phyloP scores from a whole-genome alignment of 805 yeast genomes.

The Candida gorgasii region DNA sequence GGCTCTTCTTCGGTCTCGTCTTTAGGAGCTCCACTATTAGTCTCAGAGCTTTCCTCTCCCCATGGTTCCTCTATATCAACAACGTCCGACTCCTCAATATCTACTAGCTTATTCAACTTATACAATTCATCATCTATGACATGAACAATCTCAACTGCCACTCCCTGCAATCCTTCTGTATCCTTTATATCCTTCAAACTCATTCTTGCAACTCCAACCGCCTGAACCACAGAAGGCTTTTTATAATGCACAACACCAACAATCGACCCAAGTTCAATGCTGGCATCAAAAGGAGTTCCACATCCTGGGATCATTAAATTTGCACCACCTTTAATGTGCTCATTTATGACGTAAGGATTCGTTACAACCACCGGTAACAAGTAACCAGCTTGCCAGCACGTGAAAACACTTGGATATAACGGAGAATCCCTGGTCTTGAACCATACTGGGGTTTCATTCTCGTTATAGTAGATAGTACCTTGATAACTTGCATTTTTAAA shows the following conservation, averaged over 20 bases:
- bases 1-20: neutral
- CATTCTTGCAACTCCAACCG: conserved; percentile 64
- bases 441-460: conserved; percentile 70
- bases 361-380: conserved; percentile 70
- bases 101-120: conserved; percentile 48
- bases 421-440: conserved; percentile 58
- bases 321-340: conserved; percentile 75
- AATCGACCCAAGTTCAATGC: conserved; percentile 50
- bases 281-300: conserved; percentile 55
- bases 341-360: conserved; percentile 65
- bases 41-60: neutral
- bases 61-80: conserved; percentile 41
- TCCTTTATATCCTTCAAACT: conserved; percentile 45
- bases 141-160: conserved; percentile 76
- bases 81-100: conserved; percentile 29
- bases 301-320: conserved; percentile 77
- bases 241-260: conserved; percentile 71
- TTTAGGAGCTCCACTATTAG: neutral
- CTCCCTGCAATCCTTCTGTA: conserved; percentile 66
- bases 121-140: conserved; percentile 65
- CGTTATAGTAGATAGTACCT: conserved; percentile 69
- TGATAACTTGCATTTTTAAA: conserved; percentile 54
- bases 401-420: conserved; percentile 68
- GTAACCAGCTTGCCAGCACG: conserved; percentile 69
- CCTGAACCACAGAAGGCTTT: conserved; percentile 63